Base-by-base conservation (phyloP, 2,329 filamentous ascomycete species). In the Cercospora canescens region DNA sequence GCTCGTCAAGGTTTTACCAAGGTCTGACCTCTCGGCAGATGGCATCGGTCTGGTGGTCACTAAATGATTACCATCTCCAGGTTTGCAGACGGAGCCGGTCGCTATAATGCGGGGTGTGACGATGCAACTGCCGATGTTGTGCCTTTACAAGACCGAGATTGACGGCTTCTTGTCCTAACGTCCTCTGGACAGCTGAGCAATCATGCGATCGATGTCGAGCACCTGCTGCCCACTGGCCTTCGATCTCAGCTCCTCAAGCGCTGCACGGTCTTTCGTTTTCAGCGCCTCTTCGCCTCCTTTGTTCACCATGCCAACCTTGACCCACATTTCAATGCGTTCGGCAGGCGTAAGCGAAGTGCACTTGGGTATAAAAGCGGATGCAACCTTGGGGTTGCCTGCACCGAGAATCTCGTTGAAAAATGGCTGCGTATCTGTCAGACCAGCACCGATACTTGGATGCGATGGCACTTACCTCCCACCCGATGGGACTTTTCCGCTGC, bases 281-380 rank as follows among this genome's bases (percentile, higher is more conserved):
- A 93, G 85, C 3, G 95, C 94, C 81, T 98, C 95, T 80, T 98
- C 94, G 4, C 91, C 95, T 2, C 95, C 95, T 80, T 92, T 93
- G 30, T 91, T 86, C 52, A 93, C 84, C 88, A 97, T 87, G 18
- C 94, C 94, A 78, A 95, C 98, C 81, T 97, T 97, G 73, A 96
- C 89, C 86, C 94, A 99, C 94, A 99, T 97, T 71, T 90, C 87
- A 63, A 97, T 89, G 3, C 89, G 84, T 73, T 93, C 91, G 2
- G 87, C 85, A 1, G 86, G 83, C 52, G 89, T 85, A 55, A 96
- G 77, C 63, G 84, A 84, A 16, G 89, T 90, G 81, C 94, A 97
- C 79, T 98, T 98, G 2, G 92, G 89, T 60, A 98, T 88, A 79
- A 97, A 98, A 5, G 88, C 78, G 0, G 90, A 87, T 1, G 95